Evolutionary conservation across 306 rosid species (phyloP).

Genomic region (Erythrophleum fordii): DNA sequence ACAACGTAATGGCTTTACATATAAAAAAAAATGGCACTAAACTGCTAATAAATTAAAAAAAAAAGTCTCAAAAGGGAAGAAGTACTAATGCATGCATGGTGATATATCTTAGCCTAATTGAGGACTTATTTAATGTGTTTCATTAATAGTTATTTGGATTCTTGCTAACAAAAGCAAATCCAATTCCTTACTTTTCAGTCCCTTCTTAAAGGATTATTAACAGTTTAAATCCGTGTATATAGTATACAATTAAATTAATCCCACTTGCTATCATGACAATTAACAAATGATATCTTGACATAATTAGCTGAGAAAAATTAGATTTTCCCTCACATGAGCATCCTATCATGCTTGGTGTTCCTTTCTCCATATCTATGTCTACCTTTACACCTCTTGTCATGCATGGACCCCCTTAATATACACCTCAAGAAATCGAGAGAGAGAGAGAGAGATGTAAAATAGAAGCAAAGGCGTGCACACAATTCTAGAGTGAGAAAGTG

Average conservation of each 20-base stretch:
- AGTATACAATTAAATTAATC: slow-evolving; percentile 50
- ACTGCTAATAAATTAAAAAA: too few relatives aligned
- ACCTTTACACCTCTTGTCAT: slow-evolving; percentile 76
- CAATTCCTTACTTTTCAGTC: neutral
- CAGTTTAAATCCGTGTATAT: slow-evolving; percentile 10
- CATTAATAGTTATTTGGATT: slow-evolving; percentile 22
- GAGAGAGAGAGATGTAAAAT: slow-evolving; percentile 75
- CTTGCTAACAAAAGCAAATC: slow-evolving; percentile 5
- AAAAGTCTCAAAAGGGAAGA: too few relatives aligned
- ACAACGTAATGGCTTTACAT: too few relatives aligned
- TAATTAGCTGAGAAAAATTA: slow-evolving; percentile 64
- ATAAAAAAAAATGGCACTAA: too few relatives aligned
- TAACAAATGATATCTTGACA: slow-evolving; percentile 51
- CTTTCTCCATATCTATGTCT: slow-evolving; percentile 40
- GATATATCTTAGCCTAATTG: too few relatives aligned
- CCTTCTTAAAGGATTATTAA: slow-evolving; percentile 23
- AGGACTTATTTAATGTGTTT: neutral
- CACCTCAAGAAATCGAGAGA: slow-evolving; percentile 25
- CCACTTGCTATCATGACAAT: slow-evolving; percentile 71
- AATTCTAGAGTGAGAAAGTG: slow-evolving; percentile 54
- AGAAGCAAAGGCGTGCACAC: slow-evolving; percentile 95
- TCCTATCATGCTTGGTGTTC: slow-evolving; percentile 53
- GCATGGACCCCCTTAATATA: slow-evolving; percentile 48
- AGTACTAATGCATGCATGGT: too few relatives aligned
- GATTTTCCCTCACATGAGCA: slow-evolving; percentile 72